These are phyloP conservation scores for Theobroma cacao DNA, from an alignment of 345 rosid species.

Conservation along the genomic window DNA sequence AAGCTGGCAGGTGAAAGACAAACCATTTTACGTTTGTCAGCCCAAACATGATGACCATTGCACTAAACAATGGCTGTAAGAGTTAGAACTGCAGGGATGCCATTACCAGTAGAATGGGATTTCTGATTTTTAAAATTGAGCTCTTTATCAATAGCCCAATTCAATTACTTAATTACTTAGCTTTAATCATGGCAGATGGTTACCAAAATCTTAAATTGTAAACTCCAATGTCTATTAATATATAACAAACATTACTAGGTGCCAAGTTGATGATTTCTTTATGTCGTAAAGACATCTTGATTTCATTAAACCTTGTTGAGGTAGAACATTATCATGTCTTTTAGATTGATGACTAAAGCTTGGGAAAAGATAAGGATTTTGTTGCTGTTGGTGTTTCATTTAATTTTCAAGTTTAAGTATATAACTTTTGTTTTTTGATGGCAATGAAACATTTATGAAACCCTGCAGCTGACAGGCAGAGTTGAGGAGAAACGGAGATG, in stretches of 20 bases:
- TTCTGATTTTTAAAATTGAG: background rate
- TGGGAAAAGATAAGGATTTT: background rate
- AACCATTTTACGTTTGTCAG: background rate
- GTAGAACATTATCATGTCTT: background rate
- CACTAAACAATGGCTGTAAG: background rate
- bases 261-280: background rate
- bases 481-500: slow-evolving; percentile 98
- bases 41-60: background rate
- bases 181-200: background rate
- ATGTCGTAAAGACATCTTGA: background rate
- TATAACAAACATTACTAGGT: background rate
- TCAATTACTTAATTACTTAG: background rate
- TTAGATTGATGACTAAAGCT: background rate
- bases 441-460: background rate
- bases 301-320: background rate
- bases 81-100: background rate
- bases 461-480: slow-evolving; percentile 86
- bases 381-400: slow-evolving; percentile 10
- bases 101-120: background rate
- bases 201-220: background rate
- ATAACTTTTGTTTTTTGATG: background rate
- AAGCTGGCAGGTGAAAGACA: background rate
- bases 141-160: background rate
- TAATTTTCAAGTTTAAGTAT: background rate
- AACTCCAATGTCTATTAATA: background rate